Evolutionary conservation across 495 filamentous ascomycete genomes (phyloP), one percentile per base, ranked within the genome.

Genomic region (Aspergillus funiculosus): DNA sequence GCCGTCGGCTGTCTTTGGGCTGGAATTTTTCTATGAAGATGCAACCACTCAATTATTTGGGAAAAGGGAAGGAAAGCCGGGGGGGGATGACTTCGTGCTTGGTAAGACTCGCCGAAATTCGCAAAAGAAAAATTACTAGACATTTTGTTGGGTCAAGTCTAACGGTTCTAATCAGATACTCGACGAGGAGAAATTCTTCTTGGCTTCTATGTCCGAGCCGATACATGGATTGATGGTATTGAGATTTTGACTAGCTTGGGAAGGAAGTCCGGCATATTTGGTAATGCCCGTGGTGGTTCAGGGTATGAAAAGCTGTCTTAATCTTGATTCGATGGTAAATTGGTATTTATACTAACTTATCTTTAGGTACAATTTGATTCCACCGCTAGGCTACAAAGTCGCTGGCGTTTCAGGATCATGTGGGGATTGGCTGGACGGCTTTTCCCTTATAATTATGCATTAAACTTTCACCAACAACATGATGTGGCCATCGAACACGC

Each of bases 1-100:
- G 0, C 66, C 69, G 46, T 83, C 86, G 5, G n/a, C n/a, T n/a
- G 50, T 97, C 37, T 87, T 94, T 60, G 92, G 92, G 0, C 52
- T 98, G 8, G 92, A 96, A 58, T 96, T 98, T 59, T 75, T 83
- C 48, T 98, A 95, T 57, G 92, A 96, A 49, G 90, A 97, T 62
- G 73, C 73, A 19, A 85, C 85, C 2, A 85, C 75, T 45, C 91
- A 98, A 62, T 67, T 98, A 10, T 95, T 98, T 70, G 92, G 92
- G 17, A 89, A 88, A 51, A 74, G 77, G 48, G 87, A 85, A 5
- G 88, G 86, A 1, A 83, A 85, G 51, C 66, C 72, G 28, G 85
- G 83, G 6, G 86, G 85, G 2, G 83, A 86, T 54, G 78, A 80
- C 24, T 95, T 92, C 64, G 71, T 82, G 8, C 71, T 95, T 48